phyloP scores from a whole-genome alignment of 192 early-diverging fungal species.

The Podila verticillata region DNA sequence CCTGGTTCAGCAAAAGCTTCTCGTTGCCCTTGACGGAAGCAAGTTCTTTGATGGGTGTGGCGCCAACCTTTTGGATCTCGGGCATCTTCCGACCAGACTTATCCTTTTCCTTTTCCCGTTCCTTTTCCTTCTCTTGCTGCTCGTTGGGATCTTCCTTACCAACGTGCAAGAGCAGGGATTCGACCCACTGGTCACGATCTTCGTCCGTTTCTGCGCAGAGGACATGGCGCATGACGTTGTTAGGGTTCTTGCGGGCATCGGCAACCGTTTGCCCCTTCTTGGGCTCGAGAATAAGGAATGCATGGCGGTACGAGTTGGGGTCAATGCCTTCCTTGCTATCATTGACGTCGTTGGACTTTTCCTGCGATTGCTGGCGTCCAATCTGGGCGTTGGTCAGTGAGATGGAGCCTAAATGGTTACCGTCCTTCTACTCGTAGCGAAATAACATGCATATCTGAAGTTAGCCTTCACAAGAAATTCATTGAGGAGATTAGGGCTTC shows the following conservation, averaged over 20 bases:
- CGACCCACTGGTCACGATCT: conserved; percentile 94
- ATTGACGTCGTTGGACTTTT: conserved; percentile 22
- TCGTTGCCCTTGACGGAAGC: conserved; percentile 27
- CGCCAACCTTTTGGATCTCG: conserved; percentile 37
- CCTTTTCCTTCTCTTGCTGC: conserved; percentile 8
- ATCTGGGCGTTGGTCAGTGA: conserved; percentile 79
- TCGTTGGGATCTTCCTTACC: conserved; percentile 22
- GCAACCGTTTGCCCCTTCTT: conserved; percentile 67
- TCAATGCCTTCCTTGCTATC: conserved; percentile 39
- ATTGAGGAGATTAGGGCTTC: background rate
- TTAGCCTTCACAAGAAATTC: background rate
- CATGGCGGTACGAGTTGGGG: conserved; percentile 82
- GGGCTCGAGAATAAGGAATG: conserved; percentile 88
- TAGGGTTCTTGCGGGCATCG: conserved; percentile 41
- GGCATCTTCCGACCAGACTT: conserved; percentile 17
- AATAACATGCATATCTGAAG: background rate
- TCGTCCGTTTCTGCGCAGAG: conserved; percentile 90
- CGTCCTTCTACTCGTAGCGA: conserved; percentile 67
- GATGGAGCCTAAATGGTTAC: conserved; percentile 77
- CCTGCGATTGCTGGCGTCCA: conserved; percentile 61
- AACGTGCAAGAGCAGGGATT: conserved; percentile 66
- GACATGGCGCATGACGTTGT: conserved; percentile 68
- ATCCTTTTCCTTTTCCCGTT: conserved; percentile 4
- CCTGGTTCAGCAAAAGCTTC: conserved; percentile 37
- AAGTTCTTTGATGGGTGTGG: conserved; percentile 50